These are phyloP conservation scores for Ascoidea tarda DNA, from an alignment of 805 yeast species.

Conservation along the genomic window DNA sequence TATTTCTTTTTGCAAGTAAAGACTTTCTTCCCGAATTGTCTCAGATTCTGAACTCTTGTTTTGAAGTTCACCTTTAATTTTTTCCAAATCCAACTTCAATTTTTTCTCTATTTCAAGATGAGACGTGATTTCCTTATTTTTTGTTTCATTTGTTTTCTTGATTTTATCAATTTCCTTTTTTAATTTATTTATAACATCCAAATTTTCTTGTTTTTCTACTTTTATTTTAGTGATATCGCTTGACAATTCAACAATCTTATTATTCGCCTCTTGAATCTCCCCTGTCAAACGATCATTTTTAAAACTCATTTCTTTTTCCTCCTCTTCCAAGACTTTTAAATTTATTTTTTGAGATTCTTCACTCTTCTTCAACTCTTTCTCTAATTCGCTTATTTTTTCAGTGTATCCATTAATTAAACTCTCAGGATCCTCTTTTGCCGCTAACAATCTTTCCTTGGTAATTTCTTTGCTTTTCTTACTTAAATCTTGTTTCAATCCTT, in stretches of 20 bases:
- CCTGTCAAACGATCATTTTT: conserved; percentile 14
- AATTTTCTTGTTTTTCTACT: background rate
- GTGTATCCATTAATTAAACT: background rate
- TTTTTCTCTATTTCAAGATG: conserved; percentile 21
- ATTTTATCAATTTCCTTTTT: conserved; percentile 13
- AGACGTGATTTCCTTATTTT: conserved; percentile 16
- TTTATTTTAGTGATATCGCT: background rate
- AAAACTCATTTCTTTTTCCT: conserved; percentile 13
- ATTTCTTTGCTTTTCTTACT: background rate
- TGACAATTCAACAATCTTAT: too few relatives aligned
- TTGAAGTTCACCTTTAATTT: conserved; percentile 2
- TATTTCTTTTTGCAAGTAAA: conserved; percentile 6
- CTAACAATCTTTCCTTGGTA: background rate
- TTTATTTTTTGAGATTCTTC: background rate
- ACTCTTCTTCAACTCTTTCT: conserved; percentile 11
- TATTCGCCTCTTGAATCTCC: background rate
- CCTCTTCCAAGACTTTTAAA: conserved; percentile 11
- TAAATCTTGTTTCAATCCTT: conserved; percentile 16
- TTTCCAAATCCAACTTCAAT: conserved; percentile 6
- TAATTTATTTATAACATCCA: conserved; percentile 3
- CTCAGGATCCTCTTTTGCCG: background rate
- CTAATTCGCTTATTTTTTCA: conserved; percentile 13
- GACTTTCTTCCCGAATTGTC: conserved; percentile 5
- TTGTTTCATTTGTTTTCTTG: conserved; percentile 9
- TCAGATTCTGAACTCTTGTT: conserved; percentile 9